Conservation (phyloP, 495 filamentous ascomycete genomes). For the Xylaria grammica region DNA sequence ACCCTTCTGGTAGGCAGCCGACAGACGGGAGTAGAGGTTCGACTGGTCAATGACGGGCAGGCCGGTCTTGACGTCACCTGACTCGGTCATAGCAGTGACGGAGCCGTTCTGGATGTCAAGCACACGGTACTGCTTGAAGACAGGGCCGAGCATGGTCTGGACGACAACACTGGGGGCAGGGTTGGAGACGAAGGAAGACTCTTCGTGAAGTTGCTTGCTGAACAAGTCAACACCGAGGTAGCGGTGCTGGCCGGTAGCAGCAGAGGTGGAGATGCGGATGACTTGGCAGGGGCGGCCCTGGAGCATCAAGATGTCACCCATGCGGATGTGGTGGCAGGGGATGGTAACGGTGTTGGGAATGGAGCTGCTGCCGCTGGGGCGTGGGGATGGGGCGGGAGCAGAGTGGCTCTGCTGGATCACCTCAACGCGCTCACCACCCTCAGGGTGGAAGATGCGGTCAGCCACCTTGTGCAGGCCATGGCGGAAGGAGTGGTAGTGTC, state of each 20-base stretch:
- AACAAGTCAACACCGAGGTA: conserved; percentile 99
- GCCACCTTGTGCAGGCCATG: conserved; percentile 83
- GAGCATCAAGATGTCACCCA: conserved; percentile 97
- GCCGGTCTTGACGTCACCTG: conserved; percentile 96
- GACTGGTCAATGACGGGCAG: conserved; percentile 93
- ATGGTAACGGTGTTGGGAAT: conserved; percentile 91
- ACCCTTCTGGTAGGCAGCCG: conserved; percentile 85
- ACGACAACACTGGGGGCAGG: conserved; percentile 94
- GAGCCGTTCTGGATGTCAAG: conserved; percentile 91
- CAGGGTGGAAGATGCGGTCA: conserved; percentile 77
- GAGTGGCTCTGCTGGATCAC: conserved; percentile 47
- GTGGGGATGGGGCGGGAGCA: conserved; percentile 31
- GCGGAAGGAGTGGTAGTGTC: conserved; percentile 93
- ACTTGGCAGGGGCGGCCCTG: conserved; percentile 99
- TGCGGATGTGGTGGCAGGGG: conserved; percentile 98
- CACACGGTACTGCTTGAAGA: conserved; percentile 99
- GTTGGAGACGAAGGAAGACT: conserved; percentile 97
- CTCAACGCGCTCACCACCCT: conserved; percentile 64
- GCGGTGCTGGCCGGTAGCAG: conserved; percentile 97
- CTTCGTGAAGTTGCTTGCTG: conserved; percentile 95
- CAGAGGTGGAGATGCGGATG: conserved; percentile 98
- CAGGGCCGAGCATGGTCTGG: conserved; percentile 98
- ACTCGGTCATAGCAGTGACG: conserved; percentile 60
- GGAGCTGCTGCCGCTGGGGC: conserved; percentile 42
- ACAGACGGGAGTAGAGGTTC: conserved; percentile 78